These are phyloP conservation scores for Mycena vitilis DNA, from an alignment of 768 basidiomycete genomes.

Conservation along the genomic window DNA sequence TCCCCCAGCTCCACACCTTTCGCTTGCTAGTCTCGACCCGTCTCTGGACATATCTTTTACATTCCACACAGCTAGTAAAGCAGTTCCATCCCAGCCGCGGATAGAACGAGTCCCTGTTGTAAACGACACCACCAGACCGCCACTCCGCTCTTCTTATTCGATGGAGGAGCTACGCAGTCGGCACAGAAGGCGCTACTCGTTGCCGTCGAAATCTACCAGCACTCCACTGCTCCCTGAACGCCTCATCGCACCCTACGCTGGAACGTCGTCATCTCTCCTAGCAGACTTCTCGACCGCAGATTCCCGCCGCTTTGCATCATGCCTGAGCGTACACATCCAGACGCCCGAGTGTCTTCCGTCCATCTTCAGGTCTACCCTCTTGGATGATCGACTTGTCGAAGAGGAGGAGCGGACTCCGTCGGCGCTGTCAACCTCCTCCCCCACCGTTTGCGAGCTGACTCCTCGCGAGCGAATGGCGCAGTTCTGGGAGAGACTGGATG, in stretches of 20 bases:
- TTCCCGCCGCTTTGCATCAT: constrained; percentile 3
- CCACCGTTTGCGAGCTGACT: constrained; percentile 33
- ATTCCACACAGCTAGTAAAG: constrained; percentile 35
- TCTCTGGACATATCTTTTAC: constrained; percentile 33
- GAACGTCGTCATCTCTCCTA: constrained; percentile 3
- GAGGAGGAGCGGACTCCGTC: constrained; percentile 16
- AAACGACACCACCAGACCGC: constrained; percentile 10
- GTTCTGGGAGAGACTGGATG: constrained; percentile 62
- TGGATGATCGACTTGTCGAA: constrained; percentile 22
- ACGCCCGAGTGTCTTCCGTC: constrained; percentile 31
- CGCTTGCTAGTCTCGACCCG: constrained; percentile 21
- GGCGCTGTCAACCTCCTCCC: constrained; percentile 28
- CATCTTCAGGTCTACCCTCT: constrained; percentile 35
- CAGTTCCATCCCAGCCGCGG: constrained; percentile 29
- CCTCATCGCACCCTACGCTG: constrained; percentile 11
- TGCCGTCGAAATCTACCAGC: constrained; percentile 20
- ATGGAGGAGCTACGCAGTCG: constrained; percentile 33
- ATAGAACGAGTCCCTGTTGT: constrained; percentile 25
- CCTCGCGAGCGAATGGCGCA: constrained; percentile 44
- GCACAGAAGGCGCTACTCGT: constrained; percentile 23
- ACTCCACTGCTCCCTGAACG: not conserved
- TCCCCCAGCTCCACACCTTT: constrained; percentile 25
- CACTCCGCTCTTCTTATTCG: constrained; percentile 26
- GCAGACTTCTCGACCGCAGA: constrained; percentile 15
- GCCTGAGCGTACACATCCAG: constrained; percentile 32